Evolutionary conservation across 2,329 filamentous ascomycete species (phyloP).

Genomic region (Didymella pinodella): DNA sequence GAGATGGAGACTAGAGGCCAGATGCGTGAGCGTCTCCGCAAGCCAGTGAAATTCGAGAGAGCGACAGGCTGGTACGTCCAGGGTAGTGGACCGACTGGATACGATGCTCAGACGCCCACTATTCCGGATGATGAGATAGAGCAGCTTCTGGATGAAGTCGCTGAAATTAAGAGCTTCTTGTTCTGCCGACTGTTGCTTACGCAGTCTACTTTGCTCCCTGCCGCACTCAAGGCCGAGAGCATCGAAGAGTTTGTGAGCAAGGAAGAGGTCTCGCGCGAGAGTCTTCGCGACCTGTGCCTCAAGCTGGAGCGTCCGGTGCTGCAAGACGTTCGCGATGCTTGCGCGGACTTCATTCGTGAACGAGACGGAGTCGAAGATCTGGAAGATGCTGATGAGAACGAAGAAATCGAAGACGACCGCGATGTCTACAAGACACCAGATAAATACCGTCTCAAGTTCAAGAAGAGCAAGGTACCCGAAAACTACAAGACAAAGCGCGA

Average conservation of each 20-base stretch:
- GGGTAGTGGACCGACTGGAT: constrained; percentile 44
- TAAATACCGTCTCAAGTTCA: constrained; percentile 20
- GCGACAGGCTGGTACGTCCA: constrained; percentile 45
- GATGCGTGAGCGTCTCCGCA: constrained; percentile 52
- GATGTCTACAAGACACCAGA: constrained; percentile 16
- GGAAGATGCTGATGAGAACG: constrained; percentile 32
- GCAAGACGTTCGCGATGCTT: constrained; percentile 61
- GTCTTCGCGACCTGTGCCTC: constrained; percentile 58
- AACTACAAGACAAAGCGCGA: constrained; percentile 46
- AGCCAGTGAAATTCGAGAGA: constrained; percentile 51
- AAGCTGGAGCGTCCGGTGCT: constrained; percentile 59
- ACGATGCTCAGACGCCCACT: constrained; percentile 47
- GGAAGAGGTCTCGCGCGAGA: constrained; percentile 52
- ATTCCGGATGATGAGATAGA: constrained; percentile 56
- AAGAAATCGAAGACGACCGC: constrained; percentile 25
- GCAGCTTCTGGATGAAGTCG: constrained; percentile 54
- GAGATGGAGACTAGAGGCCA: constrained; percentile 56
- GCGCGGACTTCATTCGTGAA: constrained; percentile 57
- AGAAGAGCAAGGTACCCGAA: constrained; percentile 22
- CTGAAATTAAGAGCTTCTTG: constrained; percentile 59
- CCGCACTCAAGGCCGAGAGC: constrained; percentile 54
- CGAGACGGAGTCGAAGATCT: constrained; percentile 51
- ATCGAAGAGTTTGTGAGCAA: constrained; percentile 58
- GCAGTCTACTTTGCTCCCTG: constrained; percentile 56
- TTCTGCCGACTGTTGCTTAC: constrained; percentile 59